Evolutionary conservation across 306 rosid species (phyloP), one percentile per base, ranked within the genome.

Genomic region (Citrullus amarus): DNA sequence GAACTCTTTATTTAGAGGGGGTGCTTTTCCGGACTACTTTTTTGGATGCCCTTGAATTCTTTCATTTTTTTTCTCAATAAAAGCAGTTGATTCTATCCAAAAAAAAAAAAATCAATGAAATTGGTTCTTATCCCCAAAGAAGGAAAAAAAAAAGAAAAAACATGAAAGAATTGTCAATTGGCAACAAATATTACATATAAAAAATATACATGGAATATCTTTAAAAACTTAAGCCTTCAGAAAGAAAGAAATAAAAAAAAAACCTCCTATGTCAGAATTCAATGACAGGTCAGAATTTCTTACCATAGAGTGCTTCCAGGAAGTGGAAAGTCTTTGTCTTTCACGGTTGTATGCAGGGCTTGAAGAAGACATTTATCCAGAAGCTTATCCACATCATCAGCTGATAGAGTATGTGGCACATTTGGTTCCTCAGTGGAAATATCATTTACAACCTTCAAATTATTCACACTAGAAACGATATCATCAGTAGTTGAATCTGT

Each of bases 221-320:
- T n/a, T 25, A 28, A 50, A 48, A 48, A 72, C 58, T 50, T 48
- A 14, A 28, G 15, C 36, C 56, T 48, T 71, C 59, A 25, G 39
- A 16, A 6, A 6, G 18, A 11, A 11, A 6, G 5, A 46, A 11
- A 6, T 2, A 46, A 46, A 8, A 50, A 1, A 0, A 15, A 48
- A 6, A 28, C 60, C 77, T 71, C 77, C 77, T 25, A 12, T 71
- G n/a, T 50, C 39, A 71, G 25, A 71, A 70, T 70, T 41, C n/a
- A 6, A 51, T 9, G 46, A 69, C 25, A 66, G 4, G 34, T n/a
- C 12, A 55, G n/a, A 59, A 22, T 10, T 67, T 68, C 84, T 79
- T 75, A 95, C 98, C 97, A 95, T 62, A 95, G 66, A 39, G 97
- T 95, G 88, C 98, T 92, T 86, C 98, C 98, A n/a, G 97, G 95